Evolutionary conservation across 331 rosid genomes (phyloP), one percentile per base, ranked within the genome.

Genomic region (Rhamnella rubrinervis): DNA sequence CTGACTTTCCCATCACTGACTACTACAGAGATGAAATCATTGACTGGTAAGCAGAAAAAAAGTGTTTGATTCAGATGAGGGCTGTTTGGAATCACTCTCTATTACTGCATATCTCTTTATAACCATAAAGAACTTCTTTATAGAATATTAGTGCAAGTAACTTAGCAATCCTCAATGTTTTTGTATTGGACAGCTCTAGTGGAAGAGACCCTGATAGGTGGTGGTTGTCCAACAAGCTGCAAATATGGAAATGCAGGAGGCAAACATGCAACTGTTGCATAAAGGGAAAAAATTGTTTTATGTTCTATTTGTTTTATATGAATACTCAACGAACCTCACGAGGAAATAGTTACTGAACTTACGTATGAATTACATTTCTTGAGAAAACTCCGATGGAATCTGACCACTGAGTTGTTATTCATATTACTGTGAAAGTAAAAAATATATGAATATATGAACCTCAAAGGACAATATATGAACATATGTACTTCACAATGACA

Each of bases 371-470:
- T 70, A 95, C 96, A 0, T 1, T 66, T 1, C 23, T 93, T 37
- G 65, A 41, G 83, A 85, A 51, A 95, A 83, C 80, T 79, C 96
- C 1, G 73, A 75, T 18, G 97, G 97, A 71, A 95, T 85, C 71
- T 74, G 88, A 44, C 97, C 99, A 19, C 92, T 89, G 41, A 95
- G 75, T 95, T 95, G 88, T 95, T 95, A 83, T 95, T 95, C 97
- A 95, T 91, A 85, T 95, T 96, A 85, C 97, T 95, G 92, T 57
- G 4, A 18, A 2, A n/a, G 4, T n/a, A 12, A 26, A 25, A 55
- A 0, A 50, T 65, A 3, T 18, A 19, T 18, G 26, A 53, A 0
- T 46, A 52, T 61, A 49, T 37, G 26, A 65, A 41, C n/a, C 70
- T 52, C 63, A 28, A 68, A 64, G 50, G 39, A 44, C 72, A 63